phyloP scores from a whole-genome alignment of 176 grass and related monocot genomes.

The Saccharum officinarum region DNA sequence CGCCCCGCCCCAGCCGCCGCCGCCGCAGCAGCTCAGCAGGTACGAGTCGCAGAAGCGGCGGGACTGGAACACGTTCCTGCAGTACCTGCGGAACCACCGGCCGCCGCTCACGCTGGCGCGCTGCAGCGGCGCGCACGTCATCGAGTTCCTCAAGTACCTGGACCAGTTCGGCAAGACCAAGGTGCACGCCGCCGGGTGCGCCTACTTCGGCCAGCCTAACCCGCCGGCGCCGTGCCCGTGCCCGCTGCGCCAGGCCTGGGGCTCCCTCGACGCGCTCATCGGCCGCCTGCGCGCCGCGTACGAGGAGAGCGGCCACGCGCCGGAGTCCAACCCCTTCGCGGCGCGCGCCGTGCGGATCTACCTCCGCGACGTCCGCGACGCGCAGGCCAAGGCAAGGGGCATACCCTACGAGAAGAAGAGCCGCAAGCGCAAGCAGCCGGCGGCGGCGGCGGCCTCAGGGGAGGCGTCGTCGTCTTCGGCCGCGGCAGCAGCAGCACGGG shows the following conservation, averaged over 20 bases:
- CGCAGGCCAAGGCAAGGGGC: conserved; percentile 88
- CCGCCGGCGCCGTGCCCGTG: conserved; percentile 89
- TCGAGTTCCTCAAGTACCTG: conserved; percentile 96
- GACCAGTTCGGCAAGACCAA: conserved; percentile 99
- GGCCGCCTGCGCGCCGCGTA: conserved; percentile 88
- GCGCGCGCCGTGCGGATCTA: conserved; percentile 93
- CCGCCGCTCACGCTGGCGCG: conserved; percentile 87
- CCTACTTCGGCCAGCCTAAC: conserved; percentile 81
- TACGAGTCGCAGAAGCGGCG: conserved; percentile 98
- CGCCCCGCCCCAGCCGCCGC: background rate
- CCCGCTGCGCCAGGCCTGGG: conserved; percentile 91
- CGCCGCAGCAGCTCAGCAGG: conserved; percentile 62
- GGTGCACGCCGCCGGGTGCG: conserved; percentile 72
- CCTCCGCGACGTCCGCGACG: conserved; percentile 94
- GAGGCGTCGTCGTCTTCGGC: conserved; percentile 20
- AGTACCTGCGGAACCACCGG: conserved; percentile 97
- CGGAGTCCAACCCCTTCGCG: conserved; percentile 91
- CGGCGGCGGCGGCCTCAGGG: background rate
- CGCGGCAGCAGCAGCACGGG: background rate
- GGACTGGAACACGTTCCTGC: conserved; percentile 99
- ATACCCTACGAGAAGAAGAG: conserved; percentile 98
- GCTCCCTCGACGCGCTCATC: conserved; percentile 95
- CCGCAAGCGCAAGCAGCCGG: conserved; percentile 64
- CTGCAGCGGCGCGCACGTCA: conserved; percentile 97
- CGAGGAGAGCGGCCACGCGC: conserved; percentile 85